Percentiles rank a stretch among this genome's conserved stretches.
Conservation (phyloP, 1,284 basidiomycete species). For the Sporisorium iseilematis-ciliati region DNA sequence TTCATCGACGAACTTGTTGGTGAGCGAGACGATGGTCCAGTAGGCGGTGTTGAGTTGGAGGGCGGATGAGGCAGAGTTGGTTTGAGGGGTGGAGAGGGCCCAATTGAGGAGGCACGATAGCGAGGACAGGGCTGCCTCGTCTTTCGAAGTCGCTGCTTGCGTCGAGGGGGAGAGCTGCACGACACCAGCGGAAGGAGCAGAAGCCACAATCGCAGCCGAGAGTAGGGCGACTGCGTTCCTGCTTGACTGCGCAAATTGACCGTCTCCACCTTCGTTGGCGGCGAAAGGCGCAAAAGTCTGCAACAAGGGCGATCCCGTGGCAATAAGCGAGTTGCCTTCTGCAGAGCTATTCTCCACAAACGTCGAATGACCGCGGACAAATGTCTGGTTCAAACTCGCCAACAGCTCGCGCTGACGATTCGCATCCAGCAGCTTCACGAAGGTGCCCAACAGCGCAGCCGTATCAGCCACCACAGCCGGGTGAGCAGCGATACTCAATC, state of each 20-base stretch:
- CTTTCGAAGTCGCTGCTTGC: background rate
- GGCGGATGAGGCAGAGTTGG: slow-evolving; percentile 8
- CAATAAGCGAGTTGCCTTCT: slow-evolving; percentile 13
- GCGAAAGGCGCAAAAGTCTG: slow-evolving; percentile 5
- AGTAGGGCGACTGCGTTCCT: slow-evolving; percentile 32
- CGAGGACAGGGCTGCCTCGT: slow-evolving; percentile 26
- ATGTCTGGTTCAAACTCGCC: slow-evolving; percentile 39
- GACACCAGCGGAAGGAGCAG: slow-evolving; percentile 20
- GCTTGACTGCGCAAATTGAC: slow-evolving; percentile 7
- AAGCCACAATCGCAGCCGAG: slow-evolving; percentile 39
- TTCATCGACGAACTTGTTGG: slow-evolving; percentile 62
- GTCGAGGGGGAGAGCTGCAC: slow-evolving; percentile 2
- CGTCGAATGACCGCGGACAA: slow-evolving; percentile 17
- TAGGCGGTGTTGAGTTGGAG: slow-evolving; percentile 37
- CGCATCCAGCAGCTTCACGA: slow-evolving; percentile 45
- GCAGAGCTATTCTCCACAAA: slow-evolving; percentile 5
- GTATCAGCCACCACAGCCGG: slow-evolving; percentile 51
- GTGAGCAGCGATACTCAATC: slow-evolving; percentile 39
- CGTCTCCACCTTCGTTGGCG: too few relatives aligned
- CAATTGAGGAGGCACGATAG: slow-evolving; percentile 33
- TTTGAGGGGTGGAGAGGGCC: slow-evolving; percentile 15
- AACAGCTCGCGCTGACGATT: slow-evolving; percentile 51
- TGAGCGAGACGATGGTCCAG: slow-evolving; percentile 24
- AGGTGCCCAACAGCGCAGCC: slow-evolving; percentile 49
- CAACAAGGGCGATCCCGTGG: slow-evolving; percentile 6